Evolutionary conservation across 2,329 filamentous ascomycete genomes (phyloP).

Genomic region (Stemphylium vesicarium): DNA sequence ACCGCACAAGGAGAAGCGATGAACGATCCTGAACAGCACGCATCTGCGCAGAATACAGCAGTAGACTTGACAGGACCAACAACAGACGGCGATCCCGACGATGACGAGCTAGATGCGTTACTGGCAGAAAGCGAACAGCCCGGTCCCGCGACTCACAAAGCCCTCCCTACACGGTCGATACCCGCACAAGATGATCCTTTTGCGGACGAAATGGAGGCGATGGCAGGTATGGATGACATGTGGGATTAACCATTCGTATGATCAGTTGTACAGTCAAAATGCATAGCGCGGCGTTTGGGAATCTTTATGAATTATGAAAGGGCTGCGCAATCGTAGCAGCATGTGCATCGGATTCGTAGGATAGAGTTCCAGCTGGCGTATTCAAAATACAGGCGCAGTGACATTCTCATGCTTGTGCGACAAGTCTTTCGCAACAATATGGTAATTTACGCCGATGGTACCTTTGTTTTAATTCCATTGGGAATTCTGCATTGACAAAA

Average conservation of each 20-base stretch:
- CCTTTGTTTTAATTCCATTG: too few species aligned
- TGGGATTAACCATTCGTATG: constrained; percentile 25
- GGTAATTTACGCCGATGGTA: too few species aligned
- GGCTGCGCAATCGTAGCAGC: background rate
- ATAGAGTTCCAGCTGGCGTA: too few species aligned
- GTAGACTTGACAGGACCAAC: constrained; percentile 17
- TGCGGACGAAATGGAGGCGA: constrained; percentile 50
- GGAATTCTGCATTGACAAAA: background rate
- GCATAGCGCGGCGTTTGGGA: constrained; percentile 37
- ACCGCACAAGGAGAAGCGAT: background rate
- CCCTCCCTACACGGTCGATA: constrained; percentile 15
- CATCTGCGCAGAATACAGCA: constrained; percentile 16
- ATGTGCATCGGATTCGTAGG: background rate
- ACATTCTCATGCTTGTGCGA: too few species aligned
- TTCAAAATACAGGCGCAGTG: too few species aligned
- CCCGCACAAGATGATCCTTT: constrained; percentile 41
- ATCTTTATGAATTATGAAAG: background rate
- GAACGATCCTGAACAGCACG: background rate
- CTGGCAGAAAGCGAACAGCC: constrained; percentile 55
- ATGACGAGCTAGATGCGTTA: constrained; percentile 61
- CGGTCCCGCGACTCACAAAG: constrained; percentile 10
- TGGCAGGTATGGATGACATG: constrained; percentile 49
- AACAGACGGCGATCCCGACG: constrained; percentile 52
- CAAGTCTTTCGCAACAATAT: too few species aligned
- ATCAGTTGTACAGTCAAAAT: background rate